These are phyloP conservation scores for Neofusicoccum laricinum DNA, from an alignment of 2,329 filamentous ascomycete genomes.

Conservation along the genomic window DNA sequence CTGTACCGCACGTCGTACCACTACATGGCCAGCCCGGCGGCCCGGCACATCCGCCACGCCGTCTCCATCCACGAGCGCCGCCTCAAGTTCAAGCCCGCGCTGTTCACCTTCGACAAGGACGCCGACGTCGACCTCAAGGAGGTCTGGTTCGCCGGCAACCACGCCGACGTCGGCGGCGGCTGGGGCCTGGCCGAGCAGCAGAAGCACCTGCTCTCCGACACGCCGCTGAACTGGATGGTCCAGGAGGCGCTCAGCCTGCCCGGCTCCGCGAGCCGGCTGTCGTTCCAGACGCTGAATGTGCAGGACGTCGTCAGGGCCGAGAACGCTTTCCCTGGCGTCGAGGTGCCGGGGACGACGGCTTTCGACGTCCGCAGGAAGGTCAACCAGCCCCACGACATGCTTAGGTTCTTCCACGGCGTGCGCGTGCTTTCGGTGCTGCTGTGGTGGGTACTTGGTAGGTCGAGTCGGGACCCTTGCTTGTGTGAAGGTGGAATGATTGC, in stretches of 20 bases:
- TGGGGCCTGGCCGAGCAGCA: slow-evolving; percentile 38
- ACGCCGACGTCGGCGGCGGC: slow-evolving; percentile 46
- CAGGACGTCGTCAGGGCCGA: not conserved
- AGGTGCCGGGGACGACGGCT: not conserved
- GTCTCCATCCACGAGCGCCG: slow-evolving; percentile 45
- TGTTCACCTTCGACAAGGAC: slow-evolving; percentile 20
- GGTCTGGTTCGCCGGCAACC: slow-evolving; percentile 45
- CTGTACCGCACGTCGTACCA: slow-evolving; percentile 39
- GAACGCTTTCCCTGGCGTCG: not conserved
- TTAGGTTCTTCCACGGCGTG: slow-evolving; percentile 16
- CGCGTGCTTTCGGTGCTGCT: not conserved
- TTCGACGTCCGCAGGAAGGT: not conserved
- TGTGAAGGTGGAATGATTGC: slow-evolving; percentile 18
- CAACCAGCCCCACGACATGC: slow-evolving; percentile 19
- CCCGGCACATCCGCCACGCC: slow-evolving; percentile 40
- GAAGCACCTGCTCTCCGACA: slow-evolving; percentile 44
- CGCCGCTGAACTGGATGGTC: slow-evolving; percentile 49
- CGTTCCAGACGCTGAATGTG: not conserved
- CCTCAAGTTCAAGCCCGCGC: slow-evolving; percentile 41
- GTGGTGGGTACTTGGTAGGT: slow-evolving; percentile 17
- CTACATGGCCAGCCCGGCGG: slow-evolving; percentile 35
- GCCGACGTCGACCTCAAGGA: slow-evolving; percentile 26
- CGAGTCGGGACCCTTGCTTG: not conserved
- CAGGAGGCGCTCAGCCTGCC: slow-evolving; percentile 15
- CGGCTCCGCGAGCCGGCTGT: not conserved